Conservation (phyloP, 148 eudicot genomes). For the Amaranthus cruentus region DNA sequence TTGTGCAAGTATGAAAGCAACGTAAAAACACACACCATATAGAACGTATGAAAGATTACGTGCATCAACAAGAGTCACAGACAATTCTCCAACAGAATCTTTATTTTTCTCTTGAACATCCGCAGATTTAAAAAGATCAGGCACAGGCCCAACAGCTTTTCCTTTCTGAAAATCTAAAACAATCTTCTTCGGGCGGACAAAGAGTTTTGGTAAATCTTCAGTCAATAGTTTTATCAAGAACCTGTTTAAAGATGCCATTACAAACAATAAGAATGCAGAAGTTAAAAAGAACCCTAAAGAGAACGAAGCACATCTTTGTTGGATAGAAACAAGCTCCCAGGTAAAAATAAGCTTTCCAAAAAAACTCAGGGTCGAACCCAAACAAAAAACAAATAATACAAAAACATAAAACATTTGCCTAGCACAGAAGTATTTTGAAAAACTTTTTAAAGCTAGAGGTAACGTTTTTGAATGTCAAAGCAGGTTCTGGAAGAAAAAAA, state of each 20-base stretch:
- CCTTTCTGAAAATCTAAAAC: constrained; percentile 94
- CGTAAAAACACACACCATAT: constrained; percentile 42
- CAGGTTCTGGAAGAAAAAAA: too few relatives aligned
- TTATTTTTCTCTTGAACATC: constrained; percentile 79
- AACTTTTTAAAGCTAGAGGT: too few relatives aligned
- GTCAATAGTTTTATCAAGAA: constrained; percentile 92
- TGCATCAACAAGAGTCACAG: constrained; percentile 98
- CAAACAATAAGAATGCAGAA: neutral
- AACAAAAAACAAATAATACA: too few relatives aligned
- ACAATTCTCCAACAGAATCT: constrained; percentile 86
- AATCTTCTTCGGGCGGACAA: constrained; percentile 95
- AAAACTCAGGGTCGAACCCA: too few relatives aligned
- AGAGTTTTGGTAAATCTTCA: constrained; percentile 85
- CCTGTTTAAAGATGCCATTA: constrained; percentile 38
- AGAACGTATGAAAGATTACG: constrained; percentile 64
- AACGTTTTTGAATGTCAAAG: too few relatives aligned
- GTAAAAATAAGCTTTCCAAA: too few relatives aligned
- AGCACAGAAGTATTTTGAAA: too few relatives aligned
- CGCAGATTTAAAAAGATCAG: constrained; percentile 52
- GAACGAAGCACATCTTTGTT: neutral
- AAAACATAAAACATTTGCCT: too few relatives aligned
- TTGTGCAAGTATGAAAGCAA: neutral
- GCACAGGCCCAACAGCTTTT: constrained; percentile 75
- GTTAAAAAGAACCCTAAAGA: neutral
- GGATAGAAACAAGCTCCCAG: too few relatives aligned